Evolutionary conservation across 495 filamentous ascomycete genomes (phyloP).

Genomic region (Penicillium daleae): DNA sequence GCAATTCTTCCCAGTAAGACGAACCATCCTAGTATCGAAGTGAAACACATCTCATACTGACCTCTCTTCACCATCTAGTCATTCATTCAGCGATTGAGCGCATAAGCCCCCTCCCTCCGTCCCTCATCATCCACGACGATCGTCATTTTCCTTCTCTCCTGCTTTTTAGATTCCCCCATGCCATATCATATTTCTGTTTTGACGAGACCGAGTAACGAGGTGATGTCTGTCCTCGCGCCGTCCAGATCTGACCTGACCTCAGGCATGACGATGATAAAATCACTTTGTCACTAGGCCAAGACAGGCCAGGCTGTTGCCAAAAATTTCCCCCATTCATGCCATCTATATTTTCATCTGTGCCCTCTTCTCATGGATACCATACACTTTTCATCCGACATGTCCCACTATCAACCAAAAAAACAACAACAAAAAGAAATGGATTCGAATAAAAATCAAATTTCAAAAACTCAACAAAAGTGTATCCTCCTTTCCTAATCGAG

Average conservation of each 20-base stretch:
- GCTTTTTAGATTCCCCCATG: conserved; percentile 50
- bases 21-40: background rate
- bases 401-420: conserved; percentile 9
- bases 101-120: conserved; percentile 30
- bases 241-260: conserved; percentile 10
- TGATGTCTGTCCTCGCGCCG: conserved; percentile 25
- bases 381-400: conserved; percentile 12
- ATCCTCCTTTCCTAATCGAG: background rate
- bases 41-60: conserved; percentile 9
- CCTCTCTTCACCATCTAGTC: conserved; percentile 28
- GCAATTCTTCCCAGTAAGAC: conserved; percentile 55
- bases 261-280: conserved; percentile 15
- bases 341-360: conserved; percentile 23
- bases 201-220: conserved; percentile 26
- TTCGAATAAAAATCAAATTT: conserved; percentile 12
- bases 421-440: conserved; percentile 12
- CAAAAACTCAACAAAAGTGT: conserved; percentile 11
- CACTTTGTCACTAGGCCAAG: background rate
- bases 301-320: conserved; percentile 1
- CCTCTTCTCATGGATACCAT: conserved; percentile 23
- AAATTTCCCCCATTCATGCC: conserved; percentile 11
- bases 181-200: conserved; percentile 31
- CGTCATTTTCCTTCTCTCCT: conserved; percentile 31
- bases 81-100: conserved; percentile 55
- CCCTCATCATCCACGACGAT: conserved; percentile 19